Conservation (phyloP, 768 basidiomycete genomes). For the Xerocomellus intermedius region DNA sequence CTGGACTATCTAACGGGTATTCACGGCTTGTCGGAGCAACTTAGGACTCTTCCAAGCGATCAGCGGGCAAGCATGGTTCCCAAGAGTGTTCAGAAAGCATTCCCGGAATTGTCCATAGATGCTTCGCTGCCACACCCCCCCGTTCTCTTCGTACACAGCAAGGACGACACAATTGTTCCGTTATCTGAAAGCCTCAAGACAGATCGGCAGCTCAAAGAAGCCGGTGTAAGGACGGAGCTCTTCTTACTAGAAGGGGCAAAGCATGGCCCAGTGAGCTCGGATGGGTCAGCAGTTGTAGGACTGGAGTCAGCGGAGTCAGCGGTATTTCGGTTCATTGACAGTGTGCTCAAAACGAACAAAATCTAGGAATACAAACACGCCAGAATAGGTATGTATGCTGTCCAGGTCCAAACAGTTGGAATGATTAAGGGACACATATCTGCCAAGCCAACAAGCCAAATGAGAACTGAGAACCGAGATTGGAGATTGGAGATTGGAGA, state of each 20-base stretch:
- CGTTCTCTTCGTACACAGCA: conserved; percentile 1
- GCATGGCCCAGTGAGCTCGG: not conserved
- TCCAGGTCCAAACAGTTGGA: too few relatives aligned
- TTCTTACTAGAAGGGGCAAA: not conserved
- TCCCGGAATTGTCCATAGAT: not conserved
- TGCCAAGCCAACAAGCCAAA: too few relatives aligned
- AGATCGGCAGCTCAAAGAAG: not conserved
- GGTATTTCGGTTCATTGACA: conserved; percentile 1
- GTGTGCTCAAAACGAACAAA: not conserved
- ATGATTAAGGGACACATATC: too few relatives aligned
- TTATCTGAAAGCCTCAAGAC: not conserved
- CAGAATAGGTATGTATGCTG: too few relatives aligned
- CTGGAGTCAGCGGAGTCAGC: not conserved
- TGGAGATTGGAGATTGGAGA: too few relatives aligned
- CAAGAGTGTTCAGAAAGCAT: not conserved
- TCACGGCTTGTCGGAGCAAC: not conserved
- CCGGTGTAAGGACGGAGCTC: not conserved
- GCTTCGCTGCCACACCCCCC: not conserved
- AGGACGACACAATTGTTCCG: not conserved
- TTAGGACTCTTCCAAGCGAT: not conserved
- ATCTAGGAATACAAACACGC: not conserved
- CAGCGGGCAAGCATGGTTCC: not conserved
- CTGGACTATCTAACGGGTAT: not conserved
- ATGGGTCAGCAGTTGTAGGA: not conserved
- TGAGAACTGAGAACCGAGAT: too few relatives aligned